phyloP scores from a whole-genome alignment of 305 asterid genomes.

The Fraxinus ornus region DNA sequence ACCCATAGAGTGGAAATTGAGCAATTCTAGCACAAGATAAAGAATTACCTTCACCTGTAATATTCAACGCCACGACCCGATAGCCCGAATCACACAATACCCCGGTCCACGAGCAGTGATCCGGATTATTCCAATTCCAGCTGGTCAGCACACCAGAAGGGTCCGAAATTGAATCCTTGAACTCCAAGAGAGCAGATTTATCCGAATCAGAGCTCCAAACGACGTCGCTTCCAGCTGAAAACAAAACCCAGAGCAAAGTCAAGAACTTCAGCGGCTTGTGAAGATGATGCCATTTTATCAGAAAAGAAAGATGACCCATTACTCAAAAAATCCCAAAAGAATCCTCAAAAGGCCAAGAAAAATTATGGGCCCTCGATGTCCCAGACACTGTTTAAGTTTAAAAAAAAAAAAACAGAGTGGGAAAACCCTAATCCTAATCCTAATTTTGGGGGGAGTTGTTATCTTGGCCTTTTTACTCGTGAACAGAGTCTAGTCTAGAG shows the following conservation, averaged over 20 bases:
- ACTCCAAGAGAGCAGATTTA: constrained; percentile 50
- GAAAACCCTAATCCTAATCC: constrained; percentile 27
- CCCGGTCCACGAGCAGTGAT: constrained; percentile 59
- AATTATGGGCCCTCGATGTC: constrained; percentile 14
- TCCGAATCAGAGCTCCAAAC: constrained; percentile 36
- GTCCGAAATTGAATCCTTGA: constrained; percentile 50
- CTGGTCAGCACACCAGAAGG: constrained; percentile 47
- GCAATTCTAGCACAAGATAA: constrained; percentile 57
- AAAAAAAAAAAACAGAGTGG: constrained; percentile 11
- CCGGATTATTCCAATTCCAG: constrained; percentile 43
- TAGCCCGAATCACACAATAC: constrained; percentile 53
- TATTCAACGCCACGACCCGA: constrained; percentile 64
- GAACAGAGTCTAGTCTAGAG: constrained; percentile 15
- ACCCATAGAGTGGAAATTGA: constrained; percentile 60
- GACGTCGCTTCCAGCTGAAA: constrained; percentile 26
- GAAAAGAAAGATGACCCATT: constrained; percentile 47
- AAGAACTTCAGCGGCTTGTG: constrained; percentile 33
- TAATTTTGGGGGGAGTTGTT: constrained; percentile 18
- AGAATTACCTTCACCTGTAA: constrained; percentile 67
- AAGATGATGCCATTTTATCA: constrained; percentile 38
- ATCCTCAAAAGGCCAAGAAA: constrained; percentile 26
- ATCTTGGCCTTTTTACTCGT: constrained; percentile 14
- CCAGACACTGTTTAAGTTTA: neutral
- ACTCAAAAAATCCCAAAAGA: constrained; percentile 32
- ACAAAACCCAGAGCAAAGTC: constrained; percentile 36